Conservation (phyloP, 2,329 filamentous ascomycete species). For the Diaporthe caulivora region DNA sequence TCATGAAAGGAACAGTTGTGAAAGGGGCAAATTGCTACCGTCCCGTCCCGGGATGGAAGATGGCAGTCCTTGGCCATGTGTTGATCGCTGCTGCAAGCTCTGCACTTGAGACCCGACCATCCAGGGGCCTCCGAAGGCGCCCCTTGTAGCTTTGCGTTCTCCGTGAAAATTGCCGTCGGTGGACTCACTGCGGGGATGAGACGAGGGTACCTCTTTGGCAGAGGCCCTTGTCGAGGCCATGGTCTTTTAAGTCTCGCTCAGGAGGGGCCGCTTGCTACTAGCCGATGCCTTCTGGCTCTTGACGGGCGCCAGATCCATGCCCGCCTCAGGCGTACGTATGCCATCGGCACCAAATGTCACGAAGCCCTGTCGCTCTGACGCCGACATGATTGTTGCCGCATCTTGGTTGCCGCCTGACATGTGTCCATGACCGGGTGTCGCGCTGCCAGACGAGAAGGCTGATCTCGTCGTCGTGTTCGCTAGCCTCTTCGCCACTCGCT, state of each 20-base stretch:
- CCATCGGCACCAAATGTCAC: not conserved
- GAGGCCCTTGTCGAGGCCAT: too few relatives aligned
- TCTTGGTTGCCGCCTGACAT: not conserved
- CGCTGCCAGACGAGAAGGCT: not conserved
- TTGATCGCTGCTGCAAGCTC: not conserved
- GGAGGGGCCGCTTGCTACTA: too few relatives aligned
- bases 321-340: too few relatives aligned
- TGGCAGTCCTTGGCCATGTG: not conserved
- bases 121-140: not conserved
- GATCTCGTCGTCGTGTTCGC: not conserved
- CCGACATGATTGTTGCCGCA: not conserved
- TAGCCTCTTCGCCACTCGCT: not conserved
- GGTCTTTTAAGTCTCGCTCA: too few relatives aligned
- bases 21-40: not conserved
- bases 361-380: not conserved
- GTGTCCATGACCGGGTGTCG: too few relatives aligned
- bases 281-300: too few relatives aligned
- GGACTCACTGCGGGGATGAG: not conserved
- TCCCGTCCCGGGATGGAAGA: not conserved
- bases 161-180: not conserved
- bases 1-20: not conserved
- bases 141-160: too few relatives aligned
- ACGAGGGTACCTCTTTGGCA: too few relatives aligned
- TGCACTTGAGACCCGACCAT: not conserved
- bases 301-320: not conserved